A percentile compares a stretch with the other conserved stretches of the same genome.
Evolutionary conservation across 257 asterid genomes (phyloP).

Genomic region (Solanum ossicruentum): DNA sequence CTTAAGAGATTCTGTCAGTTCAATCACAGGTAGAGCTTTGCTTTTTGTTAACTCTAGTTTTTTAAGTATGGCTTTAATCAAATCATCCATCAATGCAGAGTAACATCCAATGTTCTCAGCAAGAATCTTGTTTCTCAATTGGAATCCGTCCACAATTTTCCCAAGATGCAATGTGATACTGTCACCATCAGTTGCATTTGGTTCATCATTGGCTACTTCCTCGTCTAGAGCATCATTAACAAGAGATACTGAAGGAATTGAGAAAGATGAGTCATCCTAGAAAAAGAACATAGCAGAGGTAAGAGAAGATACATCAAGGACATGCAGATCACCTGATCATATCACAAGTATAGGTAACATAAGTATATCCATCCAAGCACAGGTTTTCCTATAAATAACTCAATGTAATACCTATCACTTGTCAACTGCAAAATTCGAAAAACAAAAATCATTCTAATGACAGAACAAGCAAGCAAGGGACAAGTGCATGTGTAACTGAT

Average conservation of each 20-base stretch:
- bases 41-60: conserved; percentile 37
- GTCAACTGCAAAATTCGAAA: background rate
- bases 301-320: background rate
- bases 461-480: background rate
- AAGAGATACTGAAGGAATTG: conserved; percentile 24
- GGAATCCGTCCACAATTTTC: conserved; percentile 50
- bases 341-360: background rate
- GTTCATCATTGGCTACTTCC: conserved; percentile 32
- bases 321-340: background rate
- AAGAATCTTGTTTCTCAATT: conserved; percentile 46
- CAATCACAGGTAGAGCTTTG: conserved; percentile 15
- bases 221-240: conserved; percentile 17
- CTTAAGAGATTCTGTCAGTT: conserved; percentile 36
- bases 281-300: conserved; percentile 8
- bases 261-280: conserved; percentile 46
- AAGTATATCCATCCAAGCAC: background rate
- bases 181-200: conserved; percentile 40
- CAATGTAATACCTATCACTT: background rate
- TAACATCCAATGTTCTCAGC: conserved; percentile 39
- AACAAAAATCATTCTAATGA: background rate
- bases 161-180: conserved; percentile 29
- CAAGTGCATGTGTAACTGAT: background rate
- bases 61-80: conserved; percentile 28
- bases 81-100: conserved; percentile 44
- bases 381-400: background rate